A percentile compares a stretch with the other conserved stretches of the same genome.
phyloP scores from a whole-genome alignment of 768 basidiomycete genomes.

The Psilocybe azurescens region DNA sequence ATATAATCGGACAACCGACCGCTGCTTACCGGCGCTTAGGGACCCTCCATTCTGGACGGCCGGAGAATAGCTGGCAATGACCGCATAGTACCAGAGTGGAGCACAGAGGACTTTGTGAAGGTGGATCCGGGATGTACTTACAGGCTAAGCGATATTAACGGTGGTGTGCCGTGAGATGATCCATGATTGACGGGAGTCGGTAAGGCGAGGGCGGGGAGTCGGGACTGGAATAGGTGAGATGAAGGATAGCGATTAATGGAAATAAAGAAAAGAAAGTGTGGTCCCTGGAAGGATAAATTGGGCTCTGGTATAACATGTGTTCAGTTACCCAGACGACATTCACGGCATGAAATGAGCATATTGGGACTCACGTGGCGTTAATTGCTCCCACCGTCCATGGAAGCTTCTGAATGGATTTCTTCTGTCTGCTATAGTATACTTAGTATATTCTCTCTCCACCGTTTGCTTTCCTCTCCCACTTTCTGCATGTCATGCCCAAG shows the following conservation, averaged over 20 bases:
- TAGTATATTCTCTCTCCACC: conserved; percentile 18
- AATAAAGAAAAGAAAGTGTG: not conserved
- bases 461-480: conserved; percentile 25
- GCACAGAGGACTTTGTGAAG: too few species aligned
- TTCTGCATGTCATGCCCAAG: conserved; percentile 44
- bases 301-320: conserved; percentile 7
- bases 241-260: not conserved
- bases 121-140: too few species aligned
- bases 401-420: conserved; percentile 28
- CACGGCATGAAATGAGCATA: conserved; percentile 6
- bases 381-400: conserved; percentile 25
- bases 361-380: conserved; percentile 28
- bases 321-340: conserved; percentile 19
- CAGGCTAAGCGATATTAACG: conserved; percentile 2
- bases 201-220: conserved; percentile 4
- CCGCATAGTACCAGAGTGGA: not conserved
- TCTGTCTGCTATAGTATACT: conserved; percentile 24
- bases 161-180: conserved; percentile 16
- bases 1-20: too few species aligned
- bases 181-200: conserved; percentile 14
- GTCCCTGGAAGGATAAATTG: conserved; percentile 1
- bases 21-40: conserved; percentile 1
- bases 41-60: not conserved
- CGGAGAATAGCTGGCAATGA: not conserved
- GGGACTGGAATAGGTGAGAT: not conserved